Base-by-base conservation (phyloP, 192 early-diverging fungal species). In the Coemansia sp. region DNA sequence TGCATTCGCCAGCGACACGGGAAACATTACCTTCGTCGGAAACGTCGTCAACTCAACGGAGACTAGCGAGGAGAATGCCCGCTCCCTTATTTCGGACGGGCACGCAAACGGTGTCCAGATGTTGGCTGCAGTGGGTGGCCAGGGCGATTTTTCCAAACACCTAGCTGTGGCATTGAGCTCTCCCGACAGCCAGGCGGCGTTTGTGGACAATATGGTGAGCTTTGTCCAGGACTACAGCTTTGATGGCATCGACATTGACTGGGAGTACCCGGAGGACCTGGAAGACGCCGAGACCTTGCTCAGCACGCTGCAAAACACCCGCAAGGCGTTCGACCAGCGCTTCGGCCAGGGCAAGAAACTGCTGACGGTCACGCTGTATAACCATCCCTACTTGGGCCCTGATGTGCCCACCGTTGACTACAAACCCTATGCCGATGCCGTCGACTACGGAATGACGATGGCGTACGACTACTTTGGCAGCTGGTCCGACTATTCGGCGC, bases 241-340 rank as follows among this genome's bases (percentile, higher is more conserved):
- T 3, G 86, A 88, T 60, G 87, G 87, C 32, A 73, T 90, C 26
- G 87, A 90, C 63, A 59, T 88, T 39, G 87, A 88, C 64, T 87
- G 75, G 82, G 87, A 89, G 54, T 87, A 83, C 52, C 87, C 80
- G 11, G 67, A 51, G 4, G 52, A 64, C 43, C 13, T 62, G 27
- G 60, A 67, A 36, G 85, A 90, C 44, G 66, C 80, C 8, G 55
- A 67, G 20, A 85, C 80, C 51, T 80, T 81, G 56, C 60, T 82
- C 17, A 47, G 32, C 11, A 51, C 87, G 6, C 73, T 90, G n/a
- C 45, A 77, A 49, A 75, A 74, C 22, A 68, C 84, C 25, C 76
- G 84, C 10, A 43, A 43, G 20, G 76, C 76, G 10, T 47, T 87
- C 23, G 77, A 80, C 29, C 18, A 46, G 1, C 51, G 48, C 7